Percentiles rank a stretch among this genome's conserved stretches.
phyloP scores from a whole-genome alignment of 805 yeast species.

The Starmerella etchellsii region DNA sequence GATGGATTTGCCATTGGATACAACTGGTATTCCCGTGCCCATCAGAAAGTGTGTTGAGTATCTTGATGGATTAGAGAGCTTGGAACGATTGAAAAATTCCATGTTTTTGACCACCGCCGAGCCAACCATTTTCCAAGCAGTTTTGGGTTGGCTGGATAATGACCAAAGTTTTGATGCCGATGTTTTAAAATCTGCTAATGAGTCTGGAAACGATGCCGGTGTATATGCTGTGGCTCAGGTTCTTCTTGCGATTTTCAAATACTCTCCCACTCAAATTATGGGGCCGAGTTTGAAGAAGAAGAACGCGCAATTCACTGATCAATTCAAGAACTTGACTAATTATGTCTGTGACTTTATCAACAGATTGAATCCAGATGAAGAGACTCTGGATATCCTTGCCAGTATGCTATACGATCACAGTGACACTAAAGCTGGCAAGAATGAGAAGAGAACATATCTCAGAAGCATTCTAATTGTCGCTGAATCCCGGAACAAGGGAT shows the following conservation, averaged over 20 bases:
- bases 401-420: constrained; percentile 12
- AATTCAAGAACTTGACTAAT: neutral
- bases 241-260: constrained; percentile 13
- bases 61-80: constrained; percentile 10
- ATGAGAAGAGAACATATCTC: constrained; percentile 15
- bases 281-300: constrained; percentile 10
- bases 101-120: constrained; percentile 22
- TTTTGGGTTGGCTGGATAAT: constrained; percentile 28
- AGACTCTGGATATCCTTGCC: constrained; percentile 14
- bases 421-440: constrained; percentile 12
- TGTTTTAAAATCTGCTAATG: constrained; percentile 23
- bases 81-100: constrained; percentile 13
- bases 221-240: constrained; percentile 31
- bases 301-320: neutral
- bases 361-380: constrained; percentile 1
- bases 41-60: constrained; percentile 28
- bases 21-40: constrained; percentile 24
- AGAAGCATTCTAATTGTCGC: constrained; percentile 11
- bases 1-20: constrained; percentile 13
- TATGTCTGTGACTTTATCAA: constrained; percentile 9
- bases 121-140: constrained; percentile 17
- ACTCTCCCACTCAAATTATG: constrained; percentile 16
- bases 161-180: constrained; percentile 25
- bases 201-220: constrained; percentile 27
- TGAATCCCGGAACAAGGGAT: neutral